Evolutionary conservation across 1,284 basidiomycete genomes (phyloP).

Genomic region (Clitocybe nebularis): DNA sequence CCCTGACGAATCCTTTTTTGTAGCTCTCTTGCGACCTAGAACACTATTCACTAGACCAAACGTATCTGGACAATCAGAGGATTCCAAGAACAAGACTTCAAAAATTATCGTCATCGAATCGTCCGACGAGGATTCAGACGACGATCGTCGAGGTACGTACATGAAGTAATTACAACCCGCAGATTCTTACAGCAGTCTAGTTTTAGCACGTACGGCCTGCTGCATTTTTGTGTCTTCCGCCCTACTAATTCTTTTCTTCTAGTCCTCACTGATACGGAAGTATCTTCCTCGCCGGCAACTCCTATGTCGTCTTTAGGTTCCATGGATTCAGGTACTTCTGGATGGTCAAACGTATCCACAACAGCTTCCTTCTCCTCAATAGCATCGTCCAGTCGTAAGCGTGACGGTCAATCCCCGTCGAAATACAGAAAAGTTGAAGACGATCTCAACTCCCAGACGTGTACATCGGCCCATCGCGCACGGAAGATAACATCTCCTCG

Average conservation of each 20-base stretch:
- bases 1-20: too few relatives aligned
- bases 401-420: conserved; percentile 4
- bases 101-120: not conserved
- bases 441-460: not conserved
- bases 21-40: too few relatives aligned
- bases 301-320: not conserved
- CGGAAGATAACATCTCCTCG: not conserved
- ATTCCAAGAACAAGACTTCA: not conserved
- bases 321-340: too few relatives aligned
- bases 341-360: not conserved
- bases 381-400: conserved; percentile 2
- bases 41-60: too few relatives aligned
- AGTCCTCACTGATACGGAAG: conserved; percentile 11
- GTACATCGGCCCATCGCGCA: not conserved
- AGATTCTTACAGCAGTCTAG: not conserved
- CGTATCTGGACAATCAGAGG: too few relatives aligned
- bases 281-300: not conserved
- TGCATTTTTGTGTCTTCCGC: too few relatives aligned
- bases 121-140: not conserved
- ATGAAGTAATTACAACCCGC: not conserved
- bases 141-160: not conserved
- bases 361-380: conserved; percentile 8
- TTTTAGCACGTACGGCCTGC: not conserved
- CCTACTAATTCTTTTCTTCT: not conserved
- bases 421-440: conserved; percentile 13